Conservation (phyloP, 2,329 filamentous ascomycete species). For the Fusarium piperis region DNA sequence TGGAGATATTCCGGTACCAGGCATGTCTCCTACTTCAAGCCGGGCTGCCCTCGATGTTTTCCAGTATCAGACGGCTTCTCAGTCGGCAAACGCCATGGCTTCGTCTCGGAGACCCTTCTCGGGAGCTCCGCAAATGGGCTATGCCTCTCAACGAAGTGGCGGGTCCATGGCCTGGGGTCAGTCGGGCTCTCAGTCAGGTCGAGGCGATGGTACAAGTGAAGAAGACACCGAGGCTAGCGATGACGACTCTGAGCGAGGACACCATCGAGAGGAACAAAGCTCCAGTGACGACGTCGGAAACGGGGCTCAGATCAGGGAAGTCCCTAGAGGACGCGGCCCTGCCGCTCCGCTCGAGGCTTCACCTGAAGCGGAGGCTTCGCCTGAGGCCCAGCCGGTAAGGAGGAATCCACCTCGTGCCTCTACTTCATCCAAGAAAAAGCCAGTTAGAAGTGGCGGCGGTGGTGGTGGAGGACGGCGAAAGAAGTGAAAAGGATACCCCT, state of each 20-base stretch:
- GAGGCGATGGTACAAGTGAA: constrained; percentile 48
- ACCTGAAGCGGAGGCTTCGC: constrained; percentile 42
- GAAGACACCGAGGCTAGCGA: constrained; percentile 47
- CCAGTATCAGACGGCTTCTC: constrained; percentile 61
- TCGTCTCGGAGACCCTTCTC: constrained; percentile 50
- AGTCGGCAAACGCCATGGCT: constrained; percentile 47
- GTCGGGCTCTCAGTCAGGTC: constrained; percentile 44
- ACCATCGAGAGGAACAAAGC: constrained; percentile 45
- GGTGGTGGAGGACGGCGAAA: constrained; percentile 49
- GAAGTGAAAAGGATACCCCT: constrained; percentile 39
- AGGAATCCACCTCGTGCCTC: constrained; percentile 51
- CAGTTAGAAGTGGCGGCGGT: constrained; percentile 12
- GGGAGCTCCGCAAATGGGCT: constrained; percentile 45
- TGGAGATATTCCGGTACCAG: constrained; percentile 45
- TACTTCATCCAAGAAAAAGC: constrained; percentile 54
- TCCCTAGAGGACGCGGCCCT: constrained; percentile 45
- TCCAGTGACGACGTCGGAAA: constrained; percentile 51
- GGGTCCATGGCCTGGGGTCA: constrained; percentile 45
- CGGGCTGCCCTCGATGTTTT: constrained; percentile 57
- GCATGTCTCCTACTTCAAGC: constrained; percentile 37
- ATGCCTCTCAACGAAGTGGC: constrained; percentile 40
- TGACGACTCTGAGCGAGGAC: constrained; percentile 38
- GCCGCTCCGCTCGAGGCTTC: constrained; percentile 53
- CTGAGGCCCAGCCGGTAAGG: constrained; percentile 42
- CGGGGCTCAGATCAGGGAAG: constrained; percentile 48